Evolutionary conservation across 148 eudicot genomes (phyloP).

Genomic region (Mesembryanthemum crystallinum): DNA sequence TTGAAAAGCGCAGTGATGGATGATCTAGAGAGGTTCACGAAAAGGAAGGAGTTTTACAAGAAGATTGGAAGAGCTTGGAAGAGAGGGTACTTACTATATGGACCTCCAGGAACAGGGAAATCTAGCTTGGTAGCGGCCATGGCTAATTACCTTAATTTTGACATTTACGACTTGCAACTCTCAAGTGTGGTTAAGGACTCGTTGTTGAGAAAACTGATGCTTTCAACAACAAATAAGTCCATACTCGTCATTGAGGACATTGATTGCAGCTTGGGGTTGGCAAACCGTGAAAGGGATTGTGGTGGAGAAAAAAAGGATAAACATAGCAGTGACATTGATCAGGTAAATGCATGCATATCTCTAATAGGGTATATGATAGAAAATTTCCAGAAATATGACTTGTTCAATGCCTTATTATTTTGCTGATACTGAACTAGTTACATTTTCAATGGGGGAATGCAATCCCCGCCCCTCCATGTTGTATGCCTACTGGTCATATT

Average conservation of each 20-base stretch:
- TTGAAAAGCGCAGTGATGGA: constrained; percentile 28
- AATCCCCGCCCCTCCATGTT: no score
- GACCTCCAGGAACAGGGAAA: constrained; percentile 42
- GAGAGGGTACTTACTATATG: no score
- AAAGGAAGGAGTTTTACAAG: constrained; percentile 30
- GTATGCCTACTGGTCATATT: no score
- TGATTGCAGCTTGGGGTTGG: constrained; percentile 28
- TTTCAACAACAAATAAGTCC: constrained; percentile 25
- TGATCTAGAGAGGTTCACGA: constrained; percentile 39
- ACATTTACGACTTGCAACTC: constrained; percentile 35
- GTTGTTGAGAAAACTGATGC: constrained; percentile 22
- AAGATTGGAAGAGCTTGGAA: constrained; percentile 35
- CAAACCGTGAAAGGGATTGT: constrained; percentile 8
- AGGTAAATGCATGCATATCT: no score
- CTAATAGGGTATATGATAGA: no score
- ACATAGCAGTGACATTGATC: no score
- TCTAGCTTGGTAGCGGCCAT: constrained; percentile 41
- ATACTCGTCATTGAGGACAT: no score
- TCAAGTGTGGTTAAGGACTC: constrained; percentile 22
- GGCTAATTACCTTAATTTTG: constrained; percentile 37
- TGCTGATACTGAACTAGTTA: no score
- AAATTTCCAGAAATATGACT: no score
- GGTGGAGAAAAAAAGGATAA: background rate
- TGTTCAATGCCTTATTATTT: no score
- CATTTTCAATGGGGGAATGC: no score